Percentiles rank a stretch among this genome's conserved stretches.
phyloP scores from a whole-genome alignment of 257 asterid genomes.

The Mentha longifolia region DNA sequence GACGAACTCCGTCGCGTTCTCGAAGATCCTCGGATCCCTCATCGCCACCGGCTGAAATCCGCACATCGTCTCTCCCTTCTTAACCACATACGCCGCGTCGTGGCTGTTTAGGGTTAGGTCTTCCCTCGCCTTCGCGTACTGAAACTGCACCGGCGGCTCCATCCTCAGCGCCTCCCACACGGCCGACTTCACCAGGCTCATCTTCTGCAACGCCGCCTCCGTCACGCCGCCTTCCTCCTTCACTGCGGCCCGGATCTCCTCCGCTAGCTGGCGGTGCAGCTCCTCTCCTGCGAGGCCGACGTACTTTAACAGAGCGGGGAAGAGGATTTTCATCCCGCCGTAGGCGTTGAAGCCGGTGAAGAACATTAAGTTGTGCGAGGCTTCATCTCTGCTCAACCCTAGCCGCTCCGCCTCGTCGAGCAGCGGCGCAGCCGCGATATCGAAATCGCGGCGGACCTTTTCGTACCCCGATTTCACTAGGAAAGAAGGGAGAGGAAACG shows the following conservation, averaged over 20 bases:
- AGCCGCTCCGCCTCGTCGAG: slow-evolving; percentile 46
- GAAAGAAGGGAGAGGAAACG: slow-evolving; percentile 36
- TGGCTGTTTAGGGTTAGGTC: slow-evolving; percentile 50
- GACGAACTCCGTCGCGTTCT: slow-evolving; percentile 42
- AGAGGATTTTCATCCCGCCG: slow-evolving; percentile 42
- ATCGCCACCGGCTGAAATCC: slow-evolving; percentile 67
- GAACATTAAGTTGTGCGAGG: slow-evolving; percentile 44
- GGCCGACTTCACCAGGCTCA: slow-evolving; percentile 53
- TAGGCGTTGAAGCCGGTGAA: slow-evolving; percentile 43
- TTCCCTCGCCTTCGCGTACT: slow-evolving; percentile 57
- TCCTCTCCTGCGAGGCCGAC: slow-evolving; percentile 37
- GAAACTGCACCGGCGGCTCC: slow-evolving; percentile 66
- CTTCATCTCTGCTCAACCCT: slow-evolving; percentile 41
- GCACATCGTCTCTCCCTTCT: slow-evolving; percentile 63
- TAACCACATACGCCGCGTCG: slow-evolving; percentile 47
- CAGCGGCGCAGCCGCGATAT: slow-evolving; percentile 16
- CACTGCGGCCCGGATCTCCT: slow-evolving; percentile 31
- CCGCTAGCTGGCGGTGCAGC: slow-evolving; percentile 33
- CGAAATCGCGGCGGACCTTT: slow-evolving; percentile 26
- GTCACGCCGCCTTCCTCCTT: slow-evolving; percentile 42
- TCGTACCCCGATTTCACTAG: slow-evolving; percentile 37
- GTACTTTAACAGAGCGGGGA: slow-evolving; percentile 40
- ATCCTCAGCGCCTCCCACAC: slow-evolving; percentile 61
- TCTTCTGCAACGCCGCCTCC: slow-evolving; percentile 40
- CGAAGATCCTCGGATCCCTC: slow-evolving; percentile 50